Base-by-base conservation (phyloP, 371 early-diverging fungal species). In the Lichtheimia corymbifera region DNA sequence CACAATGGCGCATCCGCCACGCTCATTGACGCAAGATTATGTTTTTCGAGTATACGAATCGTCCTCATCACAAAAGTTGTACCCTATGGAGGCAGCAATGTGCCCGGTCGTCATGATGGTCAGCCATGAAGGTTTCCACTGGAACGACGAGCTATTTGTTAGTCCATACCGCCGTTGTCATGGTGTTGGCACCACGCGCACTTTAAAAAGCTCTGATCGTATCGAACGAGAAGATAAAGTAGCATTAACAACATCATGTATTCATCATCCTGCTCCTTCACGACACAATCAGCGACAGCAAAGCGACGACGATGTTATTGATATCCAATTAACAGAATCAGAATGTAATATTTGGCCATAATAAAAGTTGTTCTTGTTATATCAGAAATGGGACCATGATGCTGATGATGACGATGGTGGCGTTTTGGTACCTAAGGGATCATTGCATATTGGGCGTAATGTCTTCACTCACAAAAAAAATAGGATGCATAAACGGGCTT, bases 31-130 rank as follows among this genome's bases (percentile, higher is more conserved):
- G 22, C 42, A 66, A 17, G 68, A 68, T n/a, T 74, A 74, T 59
- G 74, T 71, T 24, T 74, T 63, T 51, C 58, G 64, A 15, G 51
- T 74, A 17, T 74, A 74, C 58, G 68, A 74, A 17, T 63, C 50
- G 42, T 27, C 54, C 6, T 35, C 35, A 35, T 35, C 35, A 35
- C 35, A 35, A 12, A 0, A 20, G 2, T 40, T 18, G 5, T 12
- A 6, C 18, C 13, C 54, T 20, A 44, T 44, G 30, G 55, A 53
- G 6, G 43, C 44, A 27, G 59, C 52, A 44, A 40, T 47, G 2
- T 65, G 60, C 42, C 66, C 66, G 0, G 53, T 64, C 40, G 61
- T 68, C n/a, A 51, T 64, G 54, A 64, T 68, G 68, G 56, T 40
- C 27, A 52, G 64, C 30, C 68, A 68, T 50, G 62, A 68, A 50